phyloP scores from a whole-genome alignment of 2,329 filamentous ascomycete species.

The Ophiostoma populinum region DNA sequence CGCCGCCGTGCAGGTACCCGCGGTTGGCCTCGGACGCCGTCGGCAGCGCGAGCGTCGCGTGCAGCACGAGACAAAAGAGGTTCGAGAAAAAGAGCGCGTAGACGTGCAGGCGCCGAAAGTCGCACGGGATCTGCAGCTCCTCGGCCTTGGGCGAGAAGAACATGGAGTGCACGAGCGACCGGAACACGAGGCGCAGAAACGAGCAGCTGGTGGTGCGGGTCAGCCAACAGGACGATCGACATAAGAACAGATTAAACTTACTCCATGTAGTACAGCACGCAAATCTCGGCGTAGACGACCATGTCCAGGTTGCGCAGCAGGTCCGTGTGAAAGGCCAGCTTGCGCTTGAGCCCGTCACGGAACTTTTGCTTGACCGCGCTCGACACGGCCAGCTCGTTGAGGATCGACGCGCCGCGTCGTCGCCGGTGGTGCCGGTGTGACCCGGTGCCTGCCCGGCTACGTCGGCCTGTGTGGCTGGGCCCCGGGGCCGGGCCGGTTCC shows the following conservation, averaged over 20 bases:
- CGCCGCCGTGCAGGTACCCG: constrained; percentile 49
- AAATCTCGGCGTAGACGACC: constrained; percentile 46
- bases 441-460: constrained; percentile 4
- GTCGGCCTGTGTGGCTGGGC: constrained; percentile 1
- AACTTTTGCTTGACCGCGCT: constrained; percentile 12
- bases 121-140: constrained; percentile 34
- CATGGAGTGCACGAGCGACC: constrained; percentile 40
- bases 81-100: constrained; percentile 41
- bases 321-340: constrained; percentile 42
- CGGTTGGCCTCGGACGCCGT: constrained; percentile 41
- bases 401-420: not conserved
- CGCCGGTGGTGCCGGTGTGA: not conserved
- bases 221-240: not conserved
- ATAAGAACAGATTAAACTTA: constrained; percentile 28
- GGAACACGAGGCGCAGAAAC: constrained; percentile 42
- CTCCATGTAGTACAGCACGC: constrained; percentile 55
- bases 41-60: constrained; percentile 37
- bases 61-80: constrained; percentile 40
- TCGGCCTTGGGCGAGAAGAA: constrained; percentile 48
- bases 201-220: constrained; percentile 38
- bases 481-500: constrained; percentile 1
- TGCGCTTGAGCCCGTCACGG: constrained; percentile 28
- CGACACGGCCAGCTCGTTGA: constrained; percentile 5
- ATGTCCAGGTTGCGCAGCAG: constrained; percentile 44
- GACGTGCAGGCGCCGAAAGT: constrained; percentile 38